Evolutionary conservation across 768 basidiomycete species (phyloP).

Genomic region (Sutorius australiensis): DNA sequence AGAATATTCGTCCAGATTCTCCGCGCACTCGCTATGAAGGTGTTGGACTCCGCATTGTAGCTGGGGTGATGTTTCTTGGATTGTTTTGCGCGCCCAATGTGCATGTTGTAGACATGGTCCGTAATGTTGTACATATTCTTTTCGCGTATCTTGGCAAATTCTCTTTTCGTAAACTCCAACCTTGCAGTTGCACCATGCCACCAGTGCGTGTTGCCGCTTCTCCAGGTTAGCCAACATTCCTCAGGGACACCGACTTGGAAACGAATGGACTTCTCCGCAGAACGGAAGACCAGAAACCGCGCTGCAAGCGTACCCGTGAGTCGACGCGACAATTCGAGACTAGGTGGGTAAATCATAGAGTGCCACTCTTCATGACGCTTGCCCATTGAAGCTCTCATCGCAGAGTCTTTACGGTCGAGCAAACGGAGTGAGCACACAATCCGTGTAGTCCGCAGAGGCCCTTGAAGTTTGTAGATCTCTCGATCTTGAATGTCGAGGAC

Average conservation of each 20-base stretch:
- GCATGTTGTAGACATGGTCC: slow-evolving; percentile 5
- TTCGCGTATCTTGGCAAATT: background rate
- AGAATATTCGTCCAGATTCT: slow-evolving; percentile 52
- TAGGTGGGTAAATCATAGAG: slow-evolving; percentile 17
- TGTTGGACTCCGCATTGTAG: slow-evolving; percentile 61
- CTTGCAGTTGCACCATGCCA: slow-evolving; percentile 6
- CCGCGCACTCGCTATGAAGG: slow-evolving; percentile 77
- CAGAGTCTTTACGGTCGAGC: slow-evolving; percentile 15
- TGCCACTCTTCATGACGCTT: background rate
- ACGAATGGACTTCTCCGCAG: slow-evolving; percentile 8
- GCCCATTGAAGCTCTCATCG: slow-evolving; percentile 9
- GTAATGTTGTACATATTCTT: background rate
- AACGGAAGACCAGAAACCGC: slow-evolving; percentile 7
- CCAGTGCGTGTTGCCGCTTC: background rate
- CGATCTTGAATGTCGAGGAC: slow-evolving; percentile 6
- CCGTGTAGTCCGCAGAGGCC: background rate
- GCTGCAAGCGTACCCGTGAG: slow-evolving; percentile 18
- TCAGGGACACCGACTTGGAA: slow-evolving; percentile 2
- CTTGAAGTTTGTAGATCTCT: slow-evolving; percentile 7
- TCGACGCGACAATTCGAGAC: slow-evolving; percentile 7
- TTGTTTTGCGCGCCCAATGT: slow-evolving; percentile 1
- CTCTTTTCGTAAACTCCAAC: background rate
- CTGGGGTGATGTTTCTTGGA: background rate
- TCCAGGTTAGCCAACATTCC: slow-evolving; percentile 18
- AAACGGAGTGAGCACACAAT: slow-evolving; percentile 13